Percentiles rank a stretch among this genome's conserved stretches.
phyloP scores from a whole-genome alignment of 2,329 filamentous ascomycete species.

The Venturia carpophila region DNA sequence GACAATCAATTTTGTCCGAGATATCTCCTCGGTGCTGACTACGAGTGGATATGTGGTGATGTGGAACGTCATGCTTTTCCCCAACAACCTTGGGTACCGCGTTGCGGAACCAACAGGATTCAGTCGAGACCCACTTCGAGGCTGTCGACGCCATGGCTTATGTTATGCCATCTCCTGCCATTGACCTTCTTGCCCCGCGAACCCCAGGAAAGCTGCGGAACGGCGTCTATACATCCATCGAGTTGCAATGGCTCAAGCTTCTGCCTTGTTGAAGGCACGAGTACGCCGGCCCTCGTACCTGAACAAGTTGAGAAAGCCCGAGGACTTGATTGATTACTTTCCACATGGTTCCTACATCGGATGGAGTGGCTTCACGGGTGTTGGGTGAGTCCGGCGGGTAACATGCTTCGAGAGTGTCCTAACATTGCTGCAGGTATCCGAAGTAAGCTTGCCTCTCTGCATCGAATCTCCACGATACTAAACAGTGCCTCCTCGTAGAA shows the following conservation, averaged over 20 bases:
- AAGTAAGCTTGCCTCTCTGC: slow-evolving; percentile 49
- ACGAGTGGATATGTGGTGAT: background rate
- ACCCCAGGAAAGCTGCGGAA: background rate
- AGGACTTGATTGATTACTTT: slow-evolving; percentile 74
- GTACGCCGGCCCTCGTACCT: slow-evolving; percentile 69
- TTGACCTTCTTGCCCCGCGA: background rate
- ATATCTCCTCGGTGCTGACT: background rate
- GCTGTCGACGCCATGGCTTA: background rate
- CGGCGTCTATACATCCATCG: slow-evolving; percentile 22
- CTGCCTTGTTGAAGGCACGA: slow-evolving; percentile 67
- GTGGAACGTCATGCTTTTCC: background rate
- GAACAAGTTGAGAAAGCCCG: slow-evolving; percentile 68
- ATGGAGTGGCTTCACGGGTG: slow-evolving; percentile 77
- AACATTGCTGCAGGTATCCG: slow-evolving; percentile 70
- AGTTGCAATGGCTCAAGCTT: slow-evolving; percentile 43
- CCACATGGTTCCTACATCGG: slow-evolving; percentile 81
- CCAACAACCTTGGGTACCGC: background rate
- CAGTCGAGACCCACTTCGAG: background rate
- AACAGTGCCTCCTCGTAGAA: slow-evolving; percentile 31
- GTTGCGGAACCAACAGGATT: background rate
- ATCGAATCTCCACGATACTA: background rate
- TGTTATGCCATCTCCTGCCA: background rate
- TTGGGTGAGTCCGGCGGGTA: background rate
- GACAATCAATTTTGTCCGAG: too few species aligned
- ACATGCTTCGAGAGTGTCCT: background rate